Conservation (phyloP, 2,329 filamentous ascomycete species). For the Claviceps cyperi region DNA sequence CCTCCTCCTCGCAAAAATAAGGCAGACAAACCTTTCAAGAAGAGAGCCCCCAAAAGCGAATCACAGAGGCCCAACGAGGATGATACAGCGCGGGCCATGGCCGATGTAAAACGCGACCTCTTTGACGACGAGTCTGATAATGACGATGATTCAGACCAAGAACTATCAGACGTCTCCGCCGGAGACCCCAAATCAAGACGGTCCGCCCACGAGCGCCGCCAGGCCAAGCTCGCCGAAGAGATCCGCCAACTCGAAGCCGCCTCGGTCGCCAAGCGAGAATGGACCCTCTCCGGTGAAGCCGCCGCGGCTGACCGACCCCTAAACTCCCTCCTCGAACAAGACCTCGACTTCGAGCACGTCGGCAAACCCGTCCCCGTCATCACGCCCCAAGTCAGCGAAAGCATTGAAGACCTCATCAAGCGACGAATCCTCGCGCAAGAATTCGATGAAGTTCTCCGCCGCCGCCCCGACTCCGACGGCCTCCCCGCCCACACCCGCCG, state of each 20-base stretch:
- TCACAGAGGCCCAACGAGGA: conserved; percentile 38
- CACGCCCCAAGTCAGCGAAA: conserved; percentile 78
- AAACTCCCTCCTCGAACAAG: conserved; percentile 87
- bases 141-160: conserved; percentile 51
- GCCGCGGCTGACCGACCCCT: conserved; percentile 65
- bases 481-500: conserved; percentile 47
- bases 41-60: conserved; percentile 24
- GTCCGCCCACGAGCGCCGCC: conserved; percentile 75
- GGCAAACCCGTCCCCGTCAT: conserved; percentile 93
- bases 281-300: conserved; percentile 83
- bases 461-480: conserved; percentile 60
- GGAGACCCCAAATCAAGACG: conserved; percentile 57
- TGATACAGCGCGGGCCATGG: conserved; percentile 72
- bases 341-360: conserved; percentile 87
- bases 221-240: conserved; percentile 74
- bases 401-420: conserved; percentile 89
- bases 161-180: conserved; percentile 50
- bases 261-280: conserved; percentile 79
- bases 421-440: conserved; percentile 77
- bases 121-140: conserved; percentile 64
- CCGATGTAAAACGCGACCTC: conserved; percentile 73
- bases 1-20: conserved; percentile 64
- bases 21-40: conserved; percentile 24
- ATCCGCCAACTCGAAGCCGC: conserved; percentile 83
- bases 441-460: conserved; percentile 80